phyloP scores from a whole-genome alignment of 2,329 filamentous ascomycete genomes.

The Penicillium sumatraense region DNA sequence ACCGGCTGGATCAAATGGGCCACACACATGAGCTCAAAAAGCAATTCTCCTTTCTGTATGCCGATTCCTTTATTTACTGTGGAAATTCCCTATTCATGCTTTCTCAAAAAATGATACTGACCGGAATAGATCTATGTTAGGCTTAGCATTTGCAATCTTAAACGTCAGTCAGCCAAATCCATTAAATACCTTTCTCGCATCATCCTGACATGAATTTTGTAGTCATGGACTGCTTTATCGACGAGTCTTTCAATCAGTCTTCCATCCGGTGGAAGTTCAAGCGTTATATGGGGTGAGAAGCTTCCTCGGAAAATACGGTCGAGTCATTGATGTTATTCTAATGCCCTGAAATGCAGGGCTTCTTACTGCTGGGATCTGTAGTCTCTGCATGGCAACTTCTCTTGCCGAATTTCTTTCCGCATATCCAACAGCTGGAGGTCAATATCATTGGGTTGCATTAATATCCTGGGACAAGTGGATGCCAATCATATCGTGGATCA shows the following conservation, averaged over 20 bases:
- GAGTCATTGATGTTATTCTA: not conserved
- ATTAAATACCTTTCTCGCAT: not conserved
- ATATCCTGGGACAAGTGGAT: slow-evolving; percentile 65
- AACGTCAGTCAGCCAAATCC: slow-evolving; percentile 44
- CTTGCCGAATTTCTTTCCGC: slow-evolving; percentile 73
- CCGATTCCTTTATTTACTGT: not conserved
- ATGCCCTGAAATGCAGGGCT: slow-evolving; percentile 40
- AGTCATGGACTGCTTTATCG: slow-evolving; percentile 65
- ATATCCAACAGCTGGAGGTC: slow-evolving; percentile 64
- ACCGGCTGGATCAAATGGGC: slow-evolving; percentile 58
- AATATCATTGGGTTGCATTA: slow-evolving; percentile 73
- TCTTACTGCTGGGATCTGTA: slow-evolving; percentile 67
- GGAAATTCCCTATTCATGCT: not conserved
- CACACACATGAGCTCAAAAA: slow-evolving; percentile 62
- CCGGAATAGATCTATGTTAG: slow-evolving; percentile 58
- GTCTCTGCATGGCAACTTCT: slow-evolving; percentile 69
- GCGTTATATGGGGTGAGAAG: slow-evolving; percentile 71
- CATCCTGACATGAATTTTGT: not conserved
- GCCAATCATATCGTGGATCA: slow-evolving; percentile 69
- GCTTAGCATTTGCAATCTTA: slow-evolving; percentile 65
- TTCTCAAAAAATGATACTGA: not conserved
- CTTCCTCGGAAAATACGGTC: not conserved
- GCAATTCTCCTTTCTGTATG: slow-evolving; percentile 59
- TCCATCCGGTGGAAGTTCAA: slow-evolving; percentile 71
- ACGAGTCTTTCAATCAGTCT: slow-evolving; percentile 65